phyloP scores from a whole-genome alignment of 2,329 filamentous ascomycete species.

The Dryadomyces sulphureus region DNA sequence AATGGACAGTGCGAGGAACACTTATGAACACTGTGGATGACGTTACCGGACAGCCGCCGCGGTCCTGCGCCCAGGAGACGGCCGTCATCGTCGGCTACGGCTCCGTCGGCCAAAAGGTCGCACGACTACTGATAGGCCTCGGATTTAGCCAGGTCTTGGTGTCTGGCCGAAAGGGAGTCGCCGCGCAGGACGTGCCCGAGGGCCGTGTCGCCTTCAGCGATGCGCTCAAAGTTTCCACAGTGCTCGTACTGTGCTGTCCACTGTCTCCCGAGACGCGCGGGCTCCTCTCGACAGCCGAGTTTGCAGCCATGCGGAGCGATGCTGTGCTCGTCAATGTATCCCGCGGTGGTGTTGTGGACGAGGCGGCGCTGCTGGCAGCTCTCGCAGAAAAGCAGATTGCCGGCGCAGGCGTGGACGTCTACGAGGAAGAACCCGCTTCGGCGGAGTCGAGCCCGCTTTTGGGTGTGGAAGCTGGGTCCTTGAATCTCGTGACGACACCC shows the following conservation, averaged over 20 bases:
- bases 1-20: slow-evolving; percentile 10
- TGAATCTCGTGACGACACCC: slow-evolving; percentile 10
- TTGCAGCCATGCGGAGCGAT: slow-evolving; percentile 11
- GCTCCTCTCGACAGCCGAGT: slow-evolving; percentile 11
- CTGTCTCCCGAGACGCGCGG: slow-evolving; percentile 14
- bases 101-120: slow-evolving; percentile 17
- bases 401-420: slow-evolving; percentile 20
- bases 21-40: slow-evolving; percentile 8
- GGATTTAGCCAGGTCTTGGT: slow-evolving; percentile 17
- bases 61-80: slow-evolving; percentile 8
- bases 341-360: slow-evolving; percentile 19
- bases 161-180: slow-evolving; percentile 6
- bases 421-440: slow-evolving; percentile 18
- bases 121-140: slow-evolving; percentile 15
- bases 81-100: slow-evolving; percentile 20
- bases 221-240: slow-evolving; percentile 15
- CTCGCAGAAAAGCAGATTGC: slow-evolving; percentile 16
- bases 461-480: not conserved
- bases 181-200: slow-evolving; percentile 6
- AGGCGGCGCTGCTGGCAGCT: slow-evolving; percentile 18
- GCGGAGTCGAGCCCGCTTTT: slow-evolving; percentile 8
- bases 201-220: slow-evolving; percentile 12
- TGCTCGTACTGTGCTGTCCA: slow-evolving; percentile 18
- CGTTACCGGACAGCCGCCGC: not conserved
- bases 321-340: slow-evolving; percentile 19